Percentiles rank a stretch among this genome's conserved stretches.
Conservation (phyloP, 306 rosid species). For the Adenanthera pavonina region DNA sequence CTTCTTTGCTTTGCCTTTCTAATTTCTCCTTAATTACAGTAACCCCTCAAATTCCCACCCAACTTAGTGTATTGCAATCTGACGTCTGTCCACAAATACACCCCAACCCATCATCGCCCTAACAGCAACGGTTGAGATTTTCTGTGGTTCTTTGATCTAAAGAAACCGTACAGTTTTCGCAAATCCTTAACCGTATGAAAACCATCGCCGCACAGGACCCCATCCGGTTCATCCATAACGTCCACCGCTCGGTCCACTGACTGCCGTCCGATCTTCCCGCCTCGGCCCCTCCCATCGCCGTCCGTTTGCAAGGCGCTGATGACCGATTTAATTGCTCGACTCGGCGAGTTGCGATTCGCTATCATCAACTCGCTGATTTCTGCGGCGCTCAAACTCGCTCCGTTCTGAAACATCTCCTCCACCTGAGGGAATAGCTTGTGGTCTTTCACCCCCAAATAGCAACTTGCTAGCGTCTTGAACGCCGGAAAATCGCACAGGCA, state of each 20-base stretch:
- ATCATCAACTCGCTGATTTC: conserved; percentile 88
- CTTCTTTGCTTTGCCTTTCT: not conserved
- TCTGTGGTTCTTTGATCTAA: conserved; percentile 54
- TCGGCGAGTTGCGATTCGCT: conserved; percentile 79
- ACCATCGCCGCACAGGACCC: conserved; percentile 41
- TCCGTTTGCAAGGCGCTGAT: conserved; percentile 74
- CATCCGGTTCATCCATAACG: conserved; percentile 42
- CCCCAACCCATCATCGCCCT: not conserved
- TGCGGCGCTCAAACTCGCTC: conserved; percentile 79
- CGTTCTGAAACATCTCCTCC: conserved; percentile 68
- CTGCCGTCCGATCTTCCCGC: conserved; percentile 51
- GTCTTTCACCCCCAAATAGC: conserved; percentile 67
- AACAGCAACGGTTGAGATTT: conserved; percentile 38
- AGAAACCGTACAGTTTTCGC: conserved; percentile 58
- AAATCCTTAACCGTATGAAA: conserved; percentile 57
- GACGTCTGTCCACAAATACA: not conserved
- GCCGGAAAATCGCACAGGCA: conserved; percentile 67
- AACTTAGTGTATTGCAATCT: not conserved
- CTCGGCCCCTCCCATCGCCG: conserved; percentile 67
- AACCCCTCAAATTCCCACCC: not conserved
- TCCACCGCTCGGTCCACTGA: conserved; percentile 33
- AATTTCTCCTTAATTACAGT: not conserved
- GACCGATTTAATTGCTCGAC: conserved; percentile 80
- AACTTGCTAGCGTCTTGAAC: conserved; percentile 60
- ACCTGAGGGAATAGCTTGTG: conserved; percentile 86